These are phyloP conservation scores for Alternaria brassicicola DNA, from an alignment of 2,329 filamentous ascomycete genomes.

Conservation along the genomic window DNA sequence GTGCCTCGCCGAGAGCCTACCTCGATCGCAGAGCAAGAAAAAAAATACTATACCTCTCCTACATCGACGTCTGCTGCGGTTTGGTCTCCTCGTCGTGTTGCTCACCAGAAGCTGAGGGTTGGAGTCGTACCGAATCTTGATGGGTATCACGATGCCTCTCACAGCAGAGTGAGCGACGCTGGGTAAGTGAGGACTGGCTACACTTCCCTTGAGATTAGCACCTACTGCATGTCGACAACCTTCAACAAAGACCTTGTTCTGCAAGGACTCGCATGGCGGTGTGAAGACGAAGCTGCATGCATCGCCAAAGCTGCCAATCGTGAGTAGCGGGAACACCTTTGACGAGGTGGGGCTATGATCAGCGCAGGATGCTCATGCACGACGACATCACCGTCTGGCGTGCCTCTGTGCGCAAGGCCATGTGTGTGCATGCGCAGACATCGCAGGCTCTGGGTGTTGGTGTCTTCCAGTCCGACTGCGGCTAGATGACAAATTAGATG, in stretches of 20 bases:
- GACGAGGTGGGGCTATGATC: constrained; percentile 18
- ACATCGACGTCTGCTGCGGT: not conserved
- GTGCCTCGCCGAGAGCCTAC: constrained; percentile 2
- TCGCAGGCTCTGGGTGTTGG: not conserved
- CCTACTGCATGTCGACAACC: not conserved
- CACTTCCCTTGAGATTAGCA: not conserved
- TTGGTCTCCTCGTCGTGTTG: not conserved
- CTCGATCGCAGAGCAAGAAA: not conserved
- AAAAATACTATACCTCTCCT: not conserved
- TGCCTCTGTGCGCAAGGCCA: constrained; percentile 2
- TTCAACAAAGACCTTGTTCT: not conserved
- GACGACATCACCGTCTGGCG: constrained; percentile 10
- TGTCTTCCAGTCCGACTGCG: constrained; percentile 5
- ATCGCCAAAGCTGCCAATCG: constrained; percentile 32
- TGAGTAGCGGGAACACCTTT: constrained; percentile 12
- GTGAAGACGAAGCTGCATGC: constrained; percentile 3
- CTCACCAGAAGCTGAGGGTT: not conserved
- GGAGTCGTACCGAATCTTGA: not conserved
- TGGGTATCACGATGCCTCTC: not conserved
- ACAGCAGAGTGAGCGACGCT: not conserved
- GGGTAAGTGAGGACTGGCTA: not conserved
- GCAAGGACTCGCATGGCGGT: constrained; percentile 14
- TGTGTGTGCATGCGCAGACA: not conserved
- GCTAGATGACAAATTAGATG: constrained; percentile 14
- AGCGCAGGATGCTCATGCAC: constrained; percentile 14